Base-by-base conservation (phyloP, 148 eudicot species). In the Cornus kousa region DNA sequence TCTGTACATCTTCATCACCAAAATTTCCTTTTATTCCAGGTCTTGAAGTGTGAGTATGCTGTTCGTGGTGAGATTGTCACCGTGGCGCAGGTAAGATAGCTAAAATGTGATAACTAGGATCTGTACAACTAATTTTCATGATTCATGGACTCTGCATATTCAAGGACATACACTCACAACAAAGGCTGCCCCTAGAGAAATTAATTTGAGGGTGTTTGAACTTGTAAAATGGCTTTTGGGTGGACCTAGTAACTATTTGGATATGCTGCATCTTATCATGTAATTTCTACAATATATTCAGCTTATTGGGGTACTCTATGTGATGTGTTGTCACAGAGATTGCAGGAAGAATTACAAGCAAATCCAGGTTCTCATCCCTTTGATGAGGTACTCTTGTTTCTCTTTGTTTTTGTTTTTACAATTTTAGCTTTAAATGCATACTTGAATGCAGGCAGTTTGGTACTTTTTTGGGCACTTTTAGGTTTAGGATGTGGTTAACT, bases 1-100 rank as follows among this genome's bases (percentile, higher is more conserved):
- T 10, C 14, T 28, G 12, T 37, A 48, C 39, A 53, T 50, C n/a
- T 69, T 80, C 28, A 67, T 24, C 4, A 17, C 68, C 11, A 20
- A 37, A 19, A 76, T 62, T 39, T 65, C 5, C 8, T 79, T 74
- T 4, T 37, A 72, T 82, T 14, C 32, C 88, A 94, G 97, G 97
- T 94, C 68, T 80, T 94, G 87, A 83, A 92, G 80, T 94, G 98
- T 75, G 91, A 92, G 70, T 94, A 94, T 87, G 98, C 95, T 85
- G 98, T 92, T 81, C 98, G 98, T 68, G 98, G 98, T 48, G 98
- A 88, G 82, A 92, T 94, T 81, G 97, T 94, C 70, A 81, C 86
- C 40, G 87, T 89, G 70, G 98, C 98, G 12, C 94, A 89, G 97
- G 97, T 62, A 62, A 20, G 9, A 62, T 62, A 62, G 22, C 66